A percentile compares a stretch with the other conserved stretches of the same genome.
Evolutionary conservation across 1,284 basidiomycete species (phyloP).

Genomic region (Blastosporella zonata): DNA sequence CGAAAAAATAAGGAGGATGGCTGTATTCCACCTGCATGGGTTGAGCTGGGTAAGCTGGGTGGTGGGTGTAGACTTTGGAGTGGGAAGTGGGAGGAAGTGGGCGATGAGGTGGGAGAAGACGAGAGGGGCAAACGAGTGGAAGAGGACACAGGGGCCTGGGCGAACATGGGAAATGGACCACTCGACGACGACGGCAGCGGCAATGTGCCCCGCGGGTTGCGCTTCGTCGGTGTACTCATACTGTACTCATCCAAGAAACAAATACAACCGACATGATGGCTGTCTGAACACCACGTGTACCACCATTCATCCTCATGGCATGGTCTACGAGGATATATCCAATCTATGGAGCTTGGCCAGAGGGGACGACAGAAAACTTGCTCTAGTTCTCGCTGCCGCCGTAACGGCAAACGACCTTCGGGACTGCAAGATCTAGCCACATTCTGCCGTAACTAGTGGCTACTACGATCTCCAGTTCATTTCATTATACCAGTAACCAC

Average conservation of each 20-base stretch:
- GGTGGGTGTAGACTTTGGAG: slow-evolving; percentile 21
- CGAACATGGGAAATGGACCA: slow-evolving; percentile 17
- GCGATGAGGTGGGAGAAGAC: slow-evolving; percentile 18
- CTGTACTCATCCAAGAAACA: not conserved
- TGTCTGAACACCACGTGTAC: not conserved
- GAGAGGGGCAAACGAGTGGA: slow-evolving; percentile 19
- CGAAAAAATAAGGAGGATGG: slow-evolving; percentile 74
- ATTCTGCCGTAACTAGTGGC: no score
- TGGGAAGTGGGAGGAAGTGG: slow-evolving; percentile 22
- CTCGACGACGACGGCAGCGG: slow-evolving; percentile 32
- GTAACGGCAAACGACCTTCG: no score
- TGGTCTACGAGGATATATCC: no score
- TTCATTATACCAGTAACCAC: no score
- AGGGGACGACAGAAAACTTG: no score
- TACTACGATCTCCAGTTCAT: no score
- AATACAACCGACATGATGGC: not conserved
- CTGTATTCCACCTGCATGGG: slow-evolving; percentile 70
- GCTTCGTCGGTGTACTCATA: slow-evolving; percentile 13
- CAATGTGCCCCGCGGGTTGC: slow-evolving; percentile 17
- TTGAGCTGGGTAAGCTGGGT: slow-evolving; percentile 30
- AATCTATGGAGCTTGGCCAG: no score
- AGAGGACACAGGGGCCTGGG: slow-evolving; percentile 16
- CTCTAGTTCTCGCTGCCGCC: no score
- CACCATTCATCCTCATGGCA: no score
- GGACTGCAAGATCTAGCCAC: no score